Conservation (phyloP, 2,329 filamentous ascomycete species). For the Monilinia fructigena region DNA sequence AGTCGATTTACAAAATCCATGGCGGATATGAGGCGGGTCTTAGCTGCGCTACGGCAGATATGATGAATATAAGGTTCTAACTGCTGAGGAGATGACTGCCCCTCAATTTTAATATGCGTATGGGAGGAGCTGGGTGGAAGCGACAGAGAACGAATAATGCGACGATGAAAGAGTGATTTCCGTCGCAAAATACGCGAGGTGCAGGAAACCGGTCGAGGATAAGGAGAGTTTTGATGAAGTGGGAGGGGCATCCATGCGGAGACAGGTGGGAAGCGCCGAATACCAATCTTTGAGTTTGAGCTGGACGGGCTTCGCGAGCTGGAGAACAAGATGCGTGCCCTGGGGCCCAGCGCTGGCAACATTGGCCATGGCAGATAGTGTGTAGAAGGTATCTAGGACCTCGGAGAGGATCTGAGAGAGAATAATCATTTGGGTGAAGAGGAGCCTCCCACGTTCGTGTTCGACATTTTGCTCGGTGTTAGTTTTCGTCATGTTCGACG, state of each 20-base stretch:
- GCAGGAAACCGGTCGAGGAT: conserved; percentile 71
- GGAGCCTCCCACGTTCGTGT: conserved; percentile 63
- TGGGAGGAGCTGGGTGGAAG: conserved; percentile 46
- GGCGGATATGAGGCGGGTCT: conserved; percentile 88
- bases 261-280: conserved; percentile 56
- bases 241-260: conserved; percentile 64
- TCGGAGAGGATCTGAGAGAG: conserved; percentile 74
- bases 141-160: conserved; percentile 79
- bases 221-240: conserved; percentile 47
- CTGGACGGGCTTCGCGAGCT: conserved; percentile 77
- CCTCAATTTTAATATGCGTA: conserved; percentile 42
- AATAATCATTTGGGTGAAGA: conserved; percentile 74
- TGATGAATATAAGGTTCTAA: conserved; percentile 81
- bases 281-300: conserved; percentile 83
- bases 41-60: conserved; percentile 90
- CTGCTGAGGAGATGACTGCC: conserved; percentile 37
- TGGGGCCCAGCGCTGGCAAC: conserved; percentile 65
- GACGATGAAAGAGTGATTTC: conserved; percentile 88
- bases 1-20: conserved; percentile 98
- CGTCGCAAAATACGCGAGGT: conserved; percentile 88
- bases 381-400: conserved; percentile 81
- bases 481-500: conserved; percentile 62
- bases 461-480: conserved; percentile 60
- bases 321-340: conserved; percentile 70
- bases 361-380: conserved; percentile 69